These are phyloP conservation scores for Volvariella volvacea DNA, from an alignment of 1,284 basidiomycete species.

Conservation along the genomic window DNA sequence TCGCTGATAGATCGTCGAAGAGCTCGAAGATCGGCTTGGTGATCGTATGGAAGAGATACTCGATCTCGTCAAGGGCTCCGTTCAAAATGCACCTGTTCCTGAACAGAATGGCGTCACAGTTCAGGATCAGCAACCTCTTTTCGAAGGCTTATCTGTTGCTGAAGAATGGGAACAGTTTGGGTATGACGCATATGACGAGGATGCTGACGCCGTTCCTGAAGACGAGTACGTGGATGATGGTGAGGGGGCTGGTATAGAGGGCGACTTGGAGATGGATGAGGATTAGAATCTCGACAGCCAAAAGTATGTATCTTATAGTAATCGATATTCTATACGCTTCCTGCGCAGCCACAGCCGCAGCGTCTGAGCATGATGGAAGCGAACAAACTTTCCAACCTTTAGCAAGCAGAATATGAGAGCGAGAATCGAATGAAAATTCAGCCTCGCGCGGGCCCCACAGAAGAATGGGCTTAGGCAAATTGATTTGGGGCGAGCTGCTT, in stretches of 20 bases:
- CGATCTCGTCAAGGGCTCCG: slow-evolving; percentile 45
- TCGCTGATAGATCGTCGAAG: slow-evolving; percentile 73
- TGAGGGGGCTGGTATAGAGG: slow-evolving; percentile 62
- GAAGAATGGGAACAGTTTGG: too few species aligned
- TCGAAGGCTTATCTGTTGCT: not conserved
- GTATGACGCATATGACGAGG: slow-evolving; percentile 19
- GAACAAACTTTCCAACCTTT: too few species aligned
- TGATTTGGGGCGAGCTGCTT: too few species aligned
- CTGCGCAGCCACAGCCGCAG: too few species aligned
- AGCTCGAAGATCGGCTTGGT: slow-evolving; percentile 77
- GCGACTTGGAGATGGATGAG: slow-evolving; percentile 68
- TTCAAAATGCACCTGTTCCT: slow-evolving; percentile 25
- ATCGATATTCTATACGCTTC: too few species aligned
- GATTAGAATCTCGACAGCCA: slow-evolving; percentile 29
- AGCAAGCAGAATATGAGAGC: too few species aligned
- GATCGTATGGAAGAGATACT: slow-evolving; percentile 70
- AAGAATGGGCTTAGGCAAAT: too few species aligned
- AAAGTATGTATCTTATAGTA: not conserved
- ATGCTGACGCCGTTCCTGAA: slow-evolving; percentile 25
- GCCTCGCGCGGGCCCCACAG: too few species aligned
- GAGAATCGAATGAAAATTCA: too few species aligned
- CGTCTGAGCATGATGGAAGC: too few species aligned
- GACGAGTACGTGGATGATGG: slow-evolving; percentile 60
- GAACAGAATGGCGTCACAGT: slow-evolving; percentile 6
- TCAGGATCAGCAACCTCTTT: too few species aligned